These are phyloP conservation scores for Beauveria sp. DNA, from an alignment of 2,329 filamentous ascomycete genomes.

Conservation along the genomic window DNA sequence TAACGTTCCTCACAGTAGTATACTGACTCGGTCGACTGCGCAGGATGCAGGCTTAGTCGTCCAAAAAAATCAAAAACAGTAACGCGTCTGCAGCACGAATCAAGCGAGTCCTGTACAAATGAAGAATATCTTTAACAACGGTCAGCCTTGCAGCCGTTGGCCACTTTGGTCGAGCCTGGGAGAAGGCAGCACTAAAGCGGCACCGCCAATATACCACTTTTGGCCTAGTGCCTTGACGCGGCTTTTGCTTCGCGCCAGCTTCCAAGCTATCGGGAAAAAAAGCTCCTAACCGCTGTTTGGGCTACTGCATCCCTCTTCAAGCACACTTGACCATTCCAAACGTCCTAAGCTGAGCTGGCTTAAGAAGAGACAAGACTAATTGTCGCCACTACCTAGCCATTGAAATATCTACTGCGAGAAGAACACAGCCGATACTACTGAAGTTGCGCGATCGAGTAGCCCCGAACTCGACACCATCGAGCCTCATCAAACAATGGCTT, in stretches of 20 bases:
- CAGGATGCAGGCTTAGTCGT: too few species aligned
- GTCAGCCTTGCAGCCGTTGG: background rate
- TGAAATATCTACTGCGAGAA: background rate
- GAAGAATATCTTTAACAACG: background rate
- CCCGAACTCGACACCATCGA: background rate
- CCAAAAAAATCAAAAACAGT: too few species aligned
- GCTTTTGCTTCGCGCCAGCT: slow-evolving; percentile 2
- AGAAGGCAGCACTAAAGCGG: background rate
- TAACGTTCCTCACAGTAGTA: too few species aligned
- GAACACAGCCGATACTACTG: background rate
- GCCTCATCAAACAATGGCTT: slow-evolving; percentile 22
- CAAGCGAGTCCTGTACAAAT: background rate
- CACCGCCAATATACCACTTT: background rate
- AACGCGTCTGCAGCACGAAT: too few species aligned
- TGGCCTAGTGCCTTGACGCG: background rate
- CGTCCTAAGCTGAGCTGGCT: background rate
- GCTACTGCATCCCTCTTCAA: slow-evolving; percentile 1
- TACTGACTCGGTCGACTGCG: too few species aligned
- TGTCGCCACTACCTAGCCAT: background rate
- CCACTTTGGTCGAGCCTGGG: too few species aligned
- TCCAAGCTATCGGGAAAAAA: slow-evolving; percentile 11
- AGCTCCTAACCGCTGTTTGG: slow-evolving; percentile 7
- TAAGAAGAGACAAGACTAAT: background rate
- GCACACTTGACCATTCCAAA: background rate
- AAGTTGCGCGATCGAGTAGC: background rate